phyloP scores from a whole-genome alignment of 352 stramenopile species.

The Globisporangium nodosum region DNA sequence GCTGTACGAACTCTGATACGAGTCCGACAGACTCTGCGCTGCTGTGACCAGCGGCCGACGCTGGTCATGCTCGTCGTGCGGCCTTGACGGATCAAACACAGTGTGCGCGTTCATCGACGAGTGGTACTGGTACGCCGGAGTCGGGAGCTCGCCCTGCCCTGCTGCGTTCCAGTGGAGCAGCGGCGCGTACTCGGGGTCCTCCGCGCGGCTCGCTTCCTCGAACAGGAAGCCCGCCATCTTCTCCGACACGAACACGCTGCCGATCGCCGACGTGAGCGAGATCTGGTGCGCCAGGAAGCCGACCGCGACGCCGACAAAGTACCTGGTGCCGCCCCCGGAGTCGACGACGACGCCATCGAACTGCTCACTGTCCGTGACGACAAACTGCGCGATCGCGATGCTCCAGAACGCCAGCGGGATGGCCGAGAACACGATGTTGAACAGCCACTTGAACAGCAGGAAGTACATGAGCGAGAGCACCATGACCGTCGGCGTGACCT shows the following conservation, averaged over 20 bases:
- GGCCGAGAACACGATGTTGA: slow-evolving; percentile 49
- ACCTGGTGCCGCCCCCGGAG: slow-evolving; percentile 15
- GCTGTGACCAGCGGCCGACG: background rate
- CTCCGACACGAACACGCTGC: slow-evolving; percentile 39
- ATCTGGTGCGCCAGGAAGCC: slow-evolving; percentile 64
- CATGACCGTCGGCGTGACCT: slow-evolving; percentile 61
- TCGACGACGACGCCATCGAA: slow-evolving; percentile 2
- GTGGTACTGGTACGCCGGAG: slow-evolving; percentile 16
- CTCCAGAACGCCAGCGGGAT: slow-evolving; percentile 45
- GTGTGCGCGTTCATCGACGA: slow-evolving; percentile 5
- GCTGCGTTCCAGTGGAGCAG: slow-evolving; percentile 16
- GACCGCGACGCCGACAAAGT: slow-evolving; percentile 42
- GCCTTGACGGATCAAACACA: slow-evolving; percentile 3
- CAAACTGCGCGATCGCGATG: slow-evolving; percentile 33
- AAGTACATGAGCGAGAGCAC: slow-evolving; percentile 64
- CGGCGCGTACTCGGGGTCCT: slow-evolving; percentile 17
- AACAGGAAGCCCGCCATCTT: slow-evolving; percentile 43
- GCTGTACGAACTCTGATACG: slow-evolving; percentile 2
- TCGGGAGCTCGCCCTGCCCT: slow-evolving; percentile 11
- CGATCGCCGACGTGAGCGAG: slow-evolving; percentile 32
- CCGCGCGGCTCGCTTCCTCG: slow-evolving; percentile 9
- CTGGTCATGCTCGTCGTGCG: background rate
- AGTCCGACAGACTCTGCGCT: slow-evolving; percentile 2
- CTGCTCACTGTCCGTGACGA: slow-evolving; percentile 14
- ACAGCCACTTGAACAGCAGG: slow-evolving; percentile 56